Conservation (phyloP, 768 basidiomycete species). For the Cantharellus anzutake region DNA sequence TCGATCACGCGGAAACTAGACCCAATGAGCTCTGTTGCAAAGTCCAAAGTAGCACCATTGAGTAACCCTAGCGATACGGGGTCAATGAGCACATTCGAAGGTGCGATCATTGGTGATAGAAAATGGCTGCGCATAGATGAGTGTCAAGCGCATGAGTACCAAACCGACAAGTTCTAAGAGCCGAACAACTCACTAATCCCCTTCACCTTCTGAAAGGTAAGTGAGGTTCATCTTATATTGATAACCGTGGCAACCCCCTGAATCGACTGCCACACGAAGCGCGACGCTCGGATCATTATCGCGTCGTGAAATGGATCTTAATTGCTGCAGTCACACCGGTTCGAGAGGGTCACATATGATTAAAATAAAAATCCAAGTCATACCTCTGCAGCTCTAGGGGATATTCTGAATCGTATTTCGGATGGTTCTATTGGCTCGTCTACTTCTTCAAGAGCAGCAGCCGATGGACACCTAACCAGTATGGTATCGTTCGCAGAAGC, state of each 20-base stretch:
- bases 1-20: slow-evolving; percentile 66
- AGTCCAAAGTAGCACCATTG: slow-evolving; percentile 80
- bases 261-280: slow-evolving; percentile 70
- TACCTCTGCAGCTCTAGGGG: slow-evolving; percentile 9
- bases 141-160: slow-evolving; percentile 2
- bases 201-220: slow-evolving; percentile 7
- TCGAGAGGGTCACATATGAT: neutral
- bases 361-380: neutral
- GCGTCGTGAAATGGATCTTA: slow-evolving; percentile 44
- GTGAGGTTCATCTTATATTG: slow-evolving; percentile 84
- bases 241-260: slow-evolving; percentile 96
- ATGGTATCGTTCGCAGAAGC: neutral
- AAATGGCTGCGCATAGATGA: slow-evolving; percentile 32
- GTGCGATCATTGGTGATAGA: slow-evolving; percentile 46
- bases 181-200: neutral
- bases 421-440: slow-evolving; percentile 7
- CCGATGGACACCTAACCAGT: slow-evolving; percentile 5
- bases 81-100: slow-evolving; percentile 68
- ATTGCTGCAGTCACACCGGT: slow-evolving; percentile 34
- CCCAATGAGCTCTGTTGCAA: slow-evolving; percentile 87
- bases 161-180: neutral
- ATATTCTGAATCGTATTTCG: slow-evolving; percentile 5
- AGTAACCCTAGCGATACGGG: slow-evolving; percentile 67
- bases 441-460: slow-evolving; percentile 6
- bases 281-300: slow-evolving; percentile 45